Evolutionary conservation across 345 rosid genomes (phyloP), one percentile per base, ranked within the genome.

Genomic region (Alliaria petiolata): DNA sequence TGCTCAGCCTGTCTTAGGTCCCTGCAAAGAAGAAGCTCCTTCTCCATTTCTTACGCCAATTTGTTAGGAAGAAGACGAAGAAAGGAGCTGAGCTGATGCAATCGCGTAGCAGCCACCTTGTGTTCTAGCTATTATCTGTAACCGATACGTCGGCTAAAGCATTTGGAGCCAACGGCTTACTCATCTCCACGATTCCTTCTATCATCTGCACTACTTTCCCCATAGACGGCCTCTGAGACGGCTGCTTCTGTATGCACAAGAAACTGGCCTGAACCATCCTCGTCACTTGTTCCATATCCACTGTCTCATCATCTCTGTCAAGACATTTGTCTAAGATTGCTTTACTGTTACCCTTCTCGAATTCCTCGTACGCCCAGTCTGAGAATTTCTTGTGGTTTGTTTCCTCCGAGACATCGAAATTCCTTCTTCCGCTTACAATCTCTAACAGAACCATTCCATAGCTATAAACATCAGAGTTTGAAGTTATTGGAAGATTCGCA

Each of bases 351-450:
- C 86, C 83, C 71, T 60, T 76, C 56, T 81, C 90, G 38, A 84
- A 81, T 81, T 87, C 90, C 60, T 82, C 85, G 39, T 67, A 79
- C 7, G 92, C 90, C 95, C 95, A 85, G 14, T 51, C n/a, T 1
- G 88, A 78, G 70, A 86, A 87, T 76, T 79, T 86, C 56, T 76
- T 84, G 35, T 75, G 45, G 56, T 82, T 75, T 22, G 81, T 84
- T 34, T 64, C 82, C 3, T 31, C 78, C 6, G 71, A 81, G 51
- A 80, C 79, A 36, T 83, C 89, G 52, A 72, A 76, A 20, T 82
- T 81, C 71, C 87, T 42, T 62, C 67, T 46, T 30, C 90, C 87
- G 22, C 89, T 76, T 26, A 86, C 78, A 47, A 84, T 72, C 80
- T 86, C 90, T 74, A 86, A 36, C 43, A 88, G 54, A 44, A 88